Percentiles rank a stretch among this genome's conserved stretches.
phyloP scores from a whole-genome alignment of 176 grass and related monocot species.

The Coix lacrymajobi region DNA sequence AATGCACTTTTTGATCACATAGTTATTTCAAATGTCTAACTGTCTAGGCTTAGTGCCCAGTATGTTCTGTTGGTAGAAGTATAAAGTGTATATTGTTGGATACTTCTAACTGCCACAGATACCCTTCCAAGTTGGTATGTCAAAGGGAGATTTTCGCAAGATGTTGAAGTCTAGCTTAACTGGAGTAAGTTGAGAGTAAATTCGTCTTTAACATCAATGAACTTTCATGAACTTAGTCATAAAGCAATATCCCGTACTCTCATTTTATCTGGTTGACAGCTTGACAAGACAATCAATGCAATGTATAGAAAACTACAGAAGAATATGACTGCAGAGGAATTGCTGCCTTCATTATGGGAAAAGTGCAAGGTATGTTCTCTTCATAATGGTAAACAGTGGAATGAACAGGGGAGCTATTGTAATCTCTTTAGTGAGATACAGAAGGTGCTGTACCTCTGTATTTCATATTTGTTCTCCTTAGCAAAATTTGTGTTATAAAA shows the following conservation, averaged over 20 bases:
- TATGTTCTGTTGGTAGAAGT: background rate
- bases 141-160: constrained; percentile 84
- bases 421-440: background rate
- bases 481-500: background rate
- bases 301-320: constrained; percentile 99
- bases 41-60: background rate
- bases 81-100: constrained; percentile 16
- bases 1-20: background rate
- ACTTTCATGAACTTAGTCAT: background rate
- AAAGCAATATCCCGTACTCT: background rate
- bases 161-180: constrained; percentile 81
- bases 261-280: constrained; percentile 38
- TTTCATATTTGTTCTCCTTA: background rate
- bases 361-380: constrained; percentile 79
- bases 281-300: constrained; percentile 86
- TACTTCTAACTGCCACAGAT: constrained; percentile 45
- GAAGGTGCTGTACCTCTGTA: background rate
- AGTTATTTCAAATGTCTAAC: constrained; percentile 13
- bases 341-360: constrained; percentile 88
- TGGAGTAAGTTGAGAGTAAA: constrained; percentile 50
- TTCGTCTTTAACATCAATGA: background rate
- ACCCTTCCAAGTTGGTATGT: constrained; percentile 94
- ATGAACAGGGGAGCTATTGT: background rate
- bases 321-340: constrained; percentile 88
- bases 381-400: background rate